phyloP scores from a whole-genome alignment of 2,329 filamentous ascomycete species.

The Cryoendolithus antarcticus region DNA sequence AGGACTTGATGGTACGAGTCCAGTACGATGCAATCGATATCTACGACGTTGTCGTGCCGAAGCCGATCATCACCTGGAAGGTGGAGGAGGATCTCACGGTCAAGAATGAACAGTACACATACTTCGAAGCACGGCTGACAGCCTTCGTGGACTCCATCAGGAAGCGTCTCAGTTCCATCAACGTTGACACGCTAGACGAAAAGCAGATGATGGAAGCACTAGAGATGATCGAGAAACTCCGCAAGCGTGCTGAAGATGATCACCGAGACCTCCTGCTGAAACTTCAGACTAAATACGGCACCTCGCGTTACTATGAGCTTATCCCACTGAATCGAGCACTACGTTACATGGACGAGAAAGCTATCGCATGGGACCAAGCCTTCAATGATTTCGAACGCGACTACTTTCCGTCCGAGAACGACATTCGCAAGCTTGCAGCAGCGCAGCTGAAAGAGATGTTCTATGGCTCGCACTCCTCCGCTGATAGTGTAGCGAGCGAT shows the following conservation, averaged over 20 bases:
- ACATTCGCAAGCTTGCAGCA: slow-evolving; percentile 82
- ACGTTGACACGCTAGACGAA: slow-evolving; percentile 77
- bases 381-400: slow-evolving; percentile 87
- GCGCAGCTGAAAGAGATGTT: slow-evolving; percentile 93
- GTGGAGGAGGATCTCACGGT: slow-evolving; percentile 85
- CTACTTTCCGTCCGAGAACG: slow-evolving; percentile 88
- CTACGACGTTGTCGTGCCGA: slow-evolving; percentile 85
- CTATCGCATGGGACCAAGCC: slow-evolving; percentile 80
- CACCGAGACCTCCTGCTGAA: slow-evolving; percentile 60
- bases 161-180: slow-evolving; percentile 72
- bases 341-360: slow-evolving; percentile 82
- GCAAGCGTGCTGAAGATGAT: slow-evolving; percentile 72
- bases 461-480: slow-evolving; percentile 62
- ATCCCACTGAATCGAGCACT: slow-evolving; percentile 85
- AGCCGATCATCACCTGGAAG: slow-evolving; percentile 89
- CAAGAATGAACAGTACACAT: slow-evolving; percentile 81
- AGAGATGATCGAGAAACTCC: slow-evolving; percentile 65
- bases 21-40: slow-evolving; percentile 90
- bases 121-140: slow-evolving; percentile 68
- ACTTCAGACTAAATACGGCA: slow-evolving; percentile 81
- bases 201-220: slow-evolving; percentile 77
- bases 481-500: slow-evolving; percentile 20
- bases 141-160: slow-evolving; percentile 83
- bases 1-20: slow-evolving; percentile 72
- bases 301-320: slow-evolving; percentile 91